phyloP scores from a whole-genome alignment of 768 basidiomycete species.

The Lactarius psammicola region DNA sequence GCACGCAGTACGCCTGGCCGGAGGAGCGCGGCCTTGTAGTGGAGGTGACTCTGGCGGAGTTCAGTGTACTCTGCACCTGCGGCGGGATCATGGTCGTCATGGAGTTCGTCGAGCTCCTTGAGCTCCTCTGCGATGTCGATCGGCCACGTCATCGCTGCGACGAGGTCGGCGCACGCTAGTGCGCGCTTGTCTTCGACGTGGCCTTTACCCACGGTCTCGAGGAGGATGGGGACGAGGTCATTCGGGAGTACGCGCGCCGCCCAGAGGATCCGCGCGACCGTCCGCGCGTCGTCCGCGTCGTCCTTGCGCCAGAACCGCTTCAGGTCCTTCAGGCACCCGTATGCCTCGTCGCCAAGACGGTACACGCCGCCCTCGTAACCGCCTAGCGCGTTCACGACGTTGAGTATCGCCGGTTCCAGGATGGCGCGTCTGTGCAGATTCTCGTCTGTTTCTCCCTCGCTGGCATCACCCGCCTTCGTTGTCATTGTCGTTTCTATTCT shows the following conservation, averaged over 20 bases:
- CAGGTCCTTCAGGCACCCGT: slow-evolving; percentile 86
- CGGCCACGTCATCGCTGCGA: slow-evolving; percentile 99
- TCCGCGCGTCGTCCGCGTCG: slow-evolving; percentile 95
- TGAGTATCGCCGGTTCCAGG: slow-evolving; percentile 64
- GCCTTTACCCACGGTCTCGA: slow-evolving; percentile 76
- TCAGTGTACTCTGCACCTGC: slow-evolving; percentile 87
- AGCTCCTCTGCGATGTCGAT: slow-evolving; percentile 94
- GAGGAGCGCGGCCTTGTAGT: slow-evolving; percentile 84
- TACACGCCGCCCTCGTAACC: slow-evolving; percentile 67
- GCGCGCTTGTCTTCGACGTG: slow-evolving; percentile 79
- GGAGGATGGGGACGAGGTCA: slow-evolving; percentile 83
- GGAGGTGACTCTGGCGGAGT: slow-evolving; percentile 72
- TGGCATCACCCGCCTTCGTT: slow-evolving; percentile 26
- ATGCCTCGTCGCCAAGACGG: slow-evolving; percentile 77
- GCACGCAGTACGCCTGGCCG: slow-evolving; percentile 66
- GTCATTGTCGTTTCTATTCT: not conserved
- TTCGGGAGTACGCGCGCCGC: slow-evolving; percentile 82
- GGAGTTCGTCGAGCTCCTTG: slow-evolving; percentile 86
- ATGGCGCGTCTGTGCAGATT: slow-evolving; percentile 48
- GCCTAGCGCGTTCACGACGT: slow-evolving; percentile 79
- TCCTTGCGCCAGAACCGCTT: slow-evolving; percentile 97
- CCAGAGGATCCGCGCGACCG: slow-evolving; percentile 91
- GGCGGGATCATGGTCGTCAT: slow-evolving; percentile 73
- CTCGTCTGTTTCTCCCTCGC: slow-evolving; percentile 34
- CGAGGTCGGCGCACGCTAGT: slow-evolving; percentile 79